Evolutionary conservation across 306 rosid species (phyloP).

Genomic region (Carpinus fangiana): DNA sequence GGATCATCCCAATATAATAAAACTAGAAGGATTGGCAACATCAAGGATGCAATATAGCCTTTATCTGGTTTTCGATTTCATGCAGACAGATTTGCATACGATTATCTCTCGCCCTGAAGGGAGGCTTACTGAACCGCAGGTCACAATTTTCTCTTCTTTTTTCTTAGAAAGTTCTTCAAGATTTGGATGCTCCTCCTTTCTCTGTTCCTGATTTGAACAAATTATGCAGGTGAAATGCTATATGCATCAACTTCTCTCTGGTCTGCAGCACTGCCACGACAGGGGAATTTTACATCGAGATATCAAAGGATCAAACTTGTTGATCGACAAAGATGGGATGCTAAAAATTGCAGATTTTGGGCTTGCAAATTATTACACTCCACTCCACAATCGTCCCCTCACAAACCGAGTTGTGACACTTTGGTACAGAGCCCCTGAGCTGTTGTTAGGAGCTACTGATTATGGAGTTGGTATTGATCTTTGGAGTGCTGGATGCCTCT

Average conservation of each 20-base stretch:
- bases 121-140: constrained; percentile 87
- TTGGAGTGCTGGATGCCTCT: constrained; percentile 97
- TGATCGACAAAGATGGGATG: constrained; percentile 77
- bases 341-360: constrained; percentile 94
- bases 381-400: constrained; percentile 47
- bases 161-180: background rate
- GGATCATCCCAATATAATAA: constrained; percentile 85
- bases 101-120: constrained; percentile 49
- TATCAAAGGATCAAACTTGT: constrained; percentile 82
- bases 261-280: constrained; percentile 87
- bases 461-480: constrained; percentile 88
- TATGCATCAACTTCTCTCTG: constrained; percentile 89
- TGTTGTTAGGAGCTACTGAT: constrained; percentile 70
- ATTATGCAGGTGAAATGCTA: constrained; percentile 82
- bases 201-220: constrained; percentile 32
- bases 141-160: constrained; percentile 24
- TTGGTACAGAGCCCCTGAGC: constrained; percentile 93
- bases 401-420: constrained; percentile 94
- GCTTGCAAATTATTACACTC: constrained; percentile 65
- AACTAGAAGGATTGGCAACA: constrained; percentile 87
- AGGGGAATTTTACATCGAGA: constrained; percentile 89
- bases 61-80: constrained; percentile 88
- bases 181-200: constrained; percentile 19
- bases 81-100: constrained; percentile 82
- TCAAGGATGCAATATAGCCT: constrained; percentile 92